Evolutionary conservation across 2,329 filamentous ascomycete species (phyloP).

Genomic region (Neonectria sp.): DNA sequence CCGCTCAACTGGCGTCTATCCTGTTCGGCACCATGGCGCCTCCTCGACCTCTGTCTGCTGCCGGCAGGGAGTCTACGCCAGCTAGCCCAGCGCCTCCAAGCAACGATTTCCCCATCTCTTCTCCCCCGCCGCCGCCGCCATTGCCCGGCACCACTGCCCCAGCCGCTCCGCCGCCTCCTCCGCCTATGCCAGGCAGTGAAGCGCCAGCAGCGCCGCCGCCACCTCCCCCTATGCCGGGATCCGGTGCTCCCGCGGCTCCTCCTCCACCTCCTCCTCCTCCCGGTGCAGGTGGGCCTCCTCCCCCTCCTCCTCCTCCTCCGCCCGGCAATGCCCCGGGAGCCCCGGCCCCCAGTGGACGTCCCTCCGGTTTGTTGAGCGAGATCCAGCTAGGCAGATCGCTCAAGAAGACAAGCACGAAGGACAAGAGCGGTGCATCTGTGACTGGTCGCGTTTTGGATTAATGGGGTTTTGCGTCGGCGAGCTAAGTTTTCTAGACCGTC

Average conservation of each 20-base stretch:
- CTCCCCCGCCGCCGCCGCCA: slow-evolving; percentile 56
- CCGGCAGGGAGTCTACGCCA: slow-evolving; percentile 76
- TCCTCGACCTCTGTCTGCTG: slow-evolving; percentile 87
- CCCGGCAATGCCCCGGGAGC: slow-evolving; percentile 60
- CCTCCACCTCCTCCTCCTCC: slow-evolving; percentile 60
- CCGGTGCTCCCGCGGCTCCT: slow-evolving; percentile 56
- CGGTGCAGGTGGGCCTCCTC: slow-evolving; percentile 53
- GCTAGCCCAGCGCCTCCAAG: slow-evolving; percentile 55
- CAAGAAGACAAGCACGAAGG: slow-evolving; percentile 91
- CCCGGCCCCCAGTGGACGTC: slow-evolving; percentile 65
- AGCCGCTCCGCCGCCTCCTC: slow-evolving; percentile 51
- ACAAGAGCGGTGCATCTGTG: slow-evolving; percentile 80
- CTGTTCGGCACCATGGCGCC: slow-evolving; percentile 98
- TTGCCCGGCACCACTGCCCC: slow-evolving; percentile 50
- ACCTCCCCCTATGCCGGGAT: slow-evolving; percentile 52
- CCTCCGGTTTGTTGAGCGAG: slow-evolving; percentile 80
- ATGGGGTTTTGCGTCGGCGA: slow-evolving; percentile 25
- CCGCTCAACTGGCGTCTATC: slow-evolving; percentile 93
- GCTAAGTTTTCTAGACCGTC: slow-evolving; percentile 7
- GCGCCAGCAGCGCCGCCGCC: slow-evolving; percentile 50
- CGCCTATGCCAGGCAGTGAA: slow-evolving; percentile 45
- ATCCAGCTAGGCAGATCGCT: slow-evolving; percentile 86
- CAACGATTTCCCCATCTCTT: slow-evolving; percentile 58
- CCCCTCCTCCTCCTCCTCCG: slow-evolving; percentile 62
- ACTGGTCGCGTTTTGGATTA: slow-evolving; percentile 82